A percentile compares a stretch with the other conserved stretches of the same genome.
These are phyloP conservation scores for Rostrohypoxylon terebratum DNA, from an alignment of 495 filamentous ascomycete species.

Conservation along the genomic window DNA sequence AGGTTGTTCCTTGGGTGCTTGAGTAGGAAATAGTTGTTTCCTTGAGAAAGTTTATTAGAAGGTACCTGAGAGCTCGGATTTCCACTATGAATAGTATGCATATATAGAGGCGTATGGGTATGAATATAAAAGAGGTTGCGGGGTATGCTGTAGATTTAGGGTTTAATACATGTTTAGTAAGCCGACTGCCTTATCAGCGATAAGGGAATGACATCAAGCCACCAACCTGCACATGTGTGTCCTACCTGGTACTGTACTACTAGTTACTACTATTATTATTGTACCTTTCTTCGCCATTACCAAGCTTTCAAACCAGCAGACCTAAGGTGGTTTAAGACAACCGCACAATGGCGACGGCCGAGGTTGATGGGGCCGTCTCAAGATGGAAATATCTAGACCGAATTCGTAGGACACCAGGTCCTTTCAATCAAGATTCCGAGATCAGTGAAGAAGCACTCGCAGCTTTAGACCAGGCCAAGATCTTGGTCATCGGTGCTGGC, in stretches of 20 bases:
- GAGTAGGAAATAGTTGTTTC: no score
- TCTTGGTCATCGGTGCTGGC: conserved; percentile 88
- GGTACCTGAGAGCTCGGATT: not conserved
- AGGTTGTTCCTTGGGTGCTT: no score
- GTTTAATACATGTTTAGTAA: conserved; percentile 5
- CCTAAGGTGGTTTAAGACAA: not conserved
- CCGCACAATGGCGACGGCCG: conserved; percentile 28
- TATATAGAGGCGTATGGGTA: no score
- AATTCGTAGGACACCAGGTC: conserved; percentile 78
- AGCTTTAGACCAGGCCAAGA: conserved; percentile 71
- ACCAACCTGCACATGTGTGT: no score
- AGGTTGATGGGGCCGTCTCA: conserved; percentile 4
- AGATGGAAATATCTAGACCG: conserved; percentile 81
- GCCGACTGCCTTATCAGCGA: conserved; percentile 19
- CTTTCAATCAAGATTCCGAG: conserved; percentile 76
- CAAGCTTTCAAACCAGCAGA: not conserved
- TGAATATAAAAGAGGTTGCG: not conserved
- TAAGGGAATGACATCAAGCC: conserved; percentile 44
- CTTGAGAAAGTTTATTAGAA: not conserved
- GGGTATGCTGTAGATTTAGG: not conserved
- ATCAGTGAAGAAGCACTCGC: conserved; percentile 72
- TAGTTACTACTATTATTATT: not conserved
- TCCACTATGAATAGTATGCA: no score
- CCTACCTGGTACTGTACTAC: no score
- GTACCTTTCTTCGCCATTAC: not conserved